Evolutionary conservation across 495 filamentous ascomycete species (phyloP), one percentile per base, ranked within the genome.

Genomic region (Aspergillus wentii): DNA sequence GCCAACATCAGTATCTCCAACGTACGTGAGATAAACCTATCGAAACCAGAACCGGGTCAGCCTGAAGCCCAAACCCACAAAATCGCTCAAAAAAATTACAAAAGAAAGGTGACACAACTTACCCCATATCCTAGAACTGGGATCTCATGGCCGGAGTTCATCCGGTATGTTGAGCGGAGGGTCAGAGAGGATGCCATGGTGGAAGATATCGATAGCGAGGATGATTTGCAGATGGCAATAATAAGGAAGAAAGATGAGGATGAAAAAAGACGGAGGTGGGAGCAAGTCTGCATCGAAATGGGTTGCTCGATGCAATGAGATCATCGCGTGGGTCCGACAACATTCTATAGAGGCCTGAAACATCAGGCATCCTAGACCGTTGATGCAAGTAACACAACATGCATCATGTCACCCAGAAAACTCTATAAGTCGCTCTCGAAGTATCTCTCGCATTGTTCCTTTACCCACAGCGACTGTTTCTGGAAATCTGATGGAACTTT

Each of bases 111-210:
- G 33, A 45, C 17, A 20, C n/a, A 18, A 49, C 80, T 59, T 69
- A 84, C 82, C 22, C 83, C 85, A 54, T 77, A 90, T 23, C 86
- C 87, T n/a, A 91, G 48, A 13, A 74, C 54, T 0, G 87, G 87
- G 27, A 94, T 88, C 33, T 88, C 78, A 60, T 84, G 79, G 33
- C 87, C 86, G 30, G 85, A 90, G 41, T 78, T 80, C 57, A 91
- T 64, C 13, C 39, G 49, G 32, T 61, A 53, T n/a, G 52, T 63
- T 2, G 61, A 58, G 15, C 44, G 55, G 7, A 60, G 54, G 18
- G 43, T 49, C 35, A 52, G 44, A 5, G 56, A 49, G 15, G 44
- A 21, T 7, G 51, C 23, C 61, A 64, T 67, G 10, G 38, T 64
- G 36, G 14, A 4, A 14, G 23, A 34, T 38, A 9, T 0, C 26